These are phyloP conservation scores for Leishmania lainsoni DNA, from an alignment of 208 protist species.

Conservation along the genomic window DNA sequence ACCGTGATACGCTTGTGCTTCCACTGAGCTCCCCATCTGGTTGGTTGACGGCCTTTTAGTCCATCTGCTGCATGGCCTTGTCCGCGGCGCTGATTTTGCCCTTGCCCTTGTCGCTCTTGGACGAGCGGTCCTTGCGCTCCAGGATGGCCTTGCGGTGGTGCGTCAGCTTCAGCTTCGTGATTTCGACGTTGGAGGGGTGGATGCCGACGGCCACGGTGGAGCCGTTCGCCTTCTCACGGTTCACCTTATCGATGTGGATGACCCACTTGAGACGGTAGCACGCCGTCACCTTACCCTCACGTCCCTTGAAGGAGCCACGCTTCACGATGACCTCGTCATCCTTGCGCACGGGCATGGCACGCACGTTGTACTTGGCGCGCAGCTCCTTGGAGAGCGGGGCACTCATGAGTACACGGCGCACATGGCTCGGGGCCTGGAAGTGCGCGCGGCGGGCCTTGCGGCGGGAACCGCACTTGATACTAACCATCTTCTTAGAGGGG, in stretches of 20 bases:
- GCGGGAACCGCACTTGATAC: constrained; percentile 91
- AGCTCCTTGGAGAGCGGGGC: constrained; percentile 99
- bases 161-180: constrained; percentile 99
- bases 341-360: constrained; percentile 98
- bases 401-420: constrained; percentile 98
- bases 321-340: constrained; percentile 99
- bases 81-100: constrained; percentile 90
- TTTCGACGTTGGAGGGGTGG: constrained; percentile 99
- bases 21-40: neutral
- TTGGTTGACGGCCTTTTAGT: constrained; percentile 47
- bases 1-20: neutral
- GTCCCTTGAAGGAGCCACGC: constrained; percentile 96
- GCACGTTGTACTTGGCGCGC: constrained; percentile 98
- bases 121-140: constrained; percentile 92
- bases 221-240: constrained; percentile 97
- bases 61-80: constrained; percentile 94
- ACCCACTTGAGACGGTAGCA: constrained; percentile 99
- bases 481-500: constrained; percentile 57
- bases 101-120: constrained; percentile 92
- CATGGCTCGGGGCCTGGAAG: constrained; percentile 97
- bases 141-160: constrained; percentile 98
- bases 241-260: constrained; percentile 99
- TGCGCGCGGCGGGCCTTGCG: constrained; percentile 99
- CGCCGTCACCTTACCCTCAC: constrained; percentile 96
- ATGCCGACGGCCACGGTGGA: constrained; percentile 94